Conservation (phyloP, 495 filamentous ascomycete species). For the Aspergillus taichungensis region DNA sequence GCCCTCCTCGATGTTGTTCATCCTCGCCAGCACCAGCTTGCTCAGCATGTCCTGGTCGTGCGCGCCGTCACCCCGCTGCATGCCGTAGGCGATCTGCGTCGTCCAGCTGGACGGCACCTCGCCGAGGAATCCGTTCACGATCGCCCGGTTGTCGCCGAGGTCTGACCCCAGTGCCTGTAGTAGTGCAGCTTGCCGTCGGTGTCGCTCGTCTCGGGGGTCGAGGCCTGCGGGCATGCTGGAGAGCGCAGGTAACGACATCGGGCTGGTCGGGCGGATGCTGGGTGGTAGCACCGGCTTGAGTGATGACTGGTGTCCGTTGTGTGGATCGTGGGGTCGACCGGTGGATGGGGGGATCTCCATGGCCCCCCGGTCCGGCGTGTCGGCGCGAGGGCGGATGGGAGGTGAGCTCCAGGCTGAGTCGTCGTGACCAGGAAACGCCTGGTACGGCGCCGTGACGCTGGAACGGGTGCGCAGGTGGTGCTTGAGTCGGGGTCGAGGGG, state of each 20-base stretch:
- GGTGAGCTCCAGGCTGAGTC: conserved; percentile 32
- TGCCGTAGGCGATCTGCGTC: conserved; percentile 62
- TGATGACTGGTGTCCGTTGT: too few relatives aligned
- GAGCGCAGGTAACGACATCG: too few relatives aligned
- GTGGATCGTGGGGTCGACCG: too few relatives aligned
- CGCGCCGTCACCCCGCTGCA: conserved; percentile 24
- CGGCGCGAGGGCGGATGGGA: conserved; percentile 11
- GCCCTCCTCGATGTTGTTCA: conserved; percentile 81
- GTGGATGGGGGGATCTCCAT: too few relatives aligned
- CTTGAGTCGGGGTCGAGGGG: conserved; percentile 23
- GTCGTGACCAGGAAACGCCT: conserved; percentile 35
- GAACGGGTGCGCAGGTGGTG: conserved; percentile 53
- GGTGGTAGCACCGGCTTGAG: too few relatives aligned
- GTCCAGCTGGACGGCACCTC: conserved; percentile 66
- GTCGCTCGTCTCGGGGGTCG: conserved; percentile 16
- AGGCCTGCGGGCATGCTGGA: conserved; percentile 8
- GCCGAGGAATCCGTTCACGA: conserved; percentile 41
- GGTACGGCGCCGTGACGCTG: conserved; percentile 68
- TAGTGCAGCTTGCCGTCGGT: conserved; percentile 43
- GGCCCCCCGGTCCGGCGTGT: too few relatives aligned
- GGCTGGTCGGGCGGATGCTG: too few relatives aligned
- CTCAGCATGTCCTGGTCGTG: conserved; percentile 61
- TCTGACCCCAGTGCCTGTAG: conserved; percentile 65
- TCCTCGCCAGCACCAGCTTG: conserved; percentile 77
- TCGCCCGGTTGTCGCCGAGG: conserved; percentile 58